A percentile compares a stretch with the other conserved stretches of the same genome.
Conservation (phyloP, 192 early-diverging fungal genomes). For the Kappamyces sp. region DNA sequence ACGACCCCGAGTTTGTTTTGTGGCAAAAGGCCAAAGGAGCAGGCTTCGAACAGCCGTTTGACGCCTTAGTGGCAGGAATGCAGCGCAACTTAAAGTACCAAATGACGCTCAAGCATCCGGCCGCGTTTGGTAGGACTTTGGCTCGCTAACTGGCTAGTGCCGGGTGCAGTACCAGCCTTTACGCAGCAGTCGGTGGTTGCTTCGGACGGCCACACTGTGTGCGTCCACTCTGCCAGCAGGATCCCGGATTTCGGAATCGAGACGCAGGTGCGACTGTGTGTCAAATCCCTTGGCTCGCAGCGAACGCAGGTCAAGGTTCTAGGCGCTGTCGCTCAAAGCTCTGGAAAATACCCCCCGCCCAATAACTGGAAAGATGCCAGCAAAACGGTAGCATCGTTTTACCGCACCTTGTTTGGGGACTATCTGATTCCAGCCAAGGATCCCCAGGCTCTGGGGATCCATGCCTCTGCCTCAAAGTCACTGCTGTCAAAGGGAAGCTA, state of each 20-base stretch:
- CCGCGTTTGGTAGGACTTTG: slow-evolving; percentile 10
- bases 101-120: slow-evolving; percentile 9
- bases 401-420: no score
- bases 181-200: neutral
- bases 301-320: no score
- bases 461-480: no score
- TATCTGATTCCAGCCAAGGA: no score
- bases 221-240: neutral
- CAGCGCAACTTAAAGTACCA: neutral
- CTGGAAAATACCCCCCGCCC: no score
- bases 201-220: neutral
- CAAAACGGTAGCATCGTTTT: no score
- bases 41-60: neutral
- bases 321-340: no score
- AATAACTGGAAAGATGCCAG: no score
- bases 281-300: neutral
- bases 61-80: neutral
- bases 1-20: no score
- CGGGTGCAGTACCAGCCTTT: neutral
- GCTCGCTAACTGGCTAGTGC: neutral
- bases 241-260: slow-evolving; percentile 5
- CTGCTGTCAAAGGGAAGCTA: no score
- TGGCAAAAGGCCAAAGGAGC: neutral
- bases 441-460: no score
- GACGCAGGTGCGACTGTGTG: slow-evolving; percentile 2